These are phyloP conservation scores for Didymella pomorum DNA, from an alignment of 2,329 filamentous ascomycete genomes.

Conservation along the genomic window DNA sequence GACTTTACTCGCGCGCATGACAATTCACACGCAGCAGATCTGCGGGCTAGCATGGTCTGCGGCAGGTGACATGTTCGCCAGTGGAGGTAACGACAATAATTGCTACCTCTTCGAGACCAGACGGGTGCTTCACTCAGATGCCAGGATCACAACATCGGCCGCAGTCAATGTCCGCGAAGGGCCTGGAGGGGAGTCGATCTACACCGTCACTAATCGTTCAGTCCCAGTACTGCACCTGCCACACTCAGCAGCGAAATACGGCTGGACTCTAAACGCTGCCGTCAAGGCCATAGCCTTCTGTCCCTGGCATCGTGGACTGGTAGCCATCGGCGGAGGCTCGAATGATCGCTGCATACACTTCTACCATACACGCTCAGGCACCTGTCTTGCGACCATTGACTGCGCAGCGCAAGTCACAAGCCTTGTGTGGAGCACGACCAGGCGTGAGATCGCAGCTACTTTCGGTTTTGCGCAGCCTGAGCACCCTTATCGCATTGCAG, in stretches of 20 bases:
- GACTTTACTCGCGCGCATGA: conserved; percentile 78
- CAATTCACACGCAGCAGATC: conserved; percentile 85
- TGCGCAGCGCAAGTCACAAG: conserved; percentile 94
- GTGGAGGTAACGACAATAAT: conserved; percentile 90
- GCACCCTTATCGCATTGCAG: conserved; percentile 85
- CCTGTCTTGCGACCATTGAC: conserved; percentile 86
- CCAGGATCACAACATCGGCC: conserved; percentile 19
- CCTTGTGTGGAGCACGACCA: conserved; percentile 85
- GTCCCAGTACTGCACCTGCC: conserved; percentile 56
- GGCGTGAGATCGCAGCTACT: conserved; percentile 88
- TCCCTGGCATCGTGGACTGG: conserved; percentile 85
- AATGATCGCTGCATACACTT: conserved; percentile 97
- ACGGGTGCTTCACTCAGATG: conserved; percentile 58
- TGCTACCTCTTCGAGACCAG: conserved; percentile 81
- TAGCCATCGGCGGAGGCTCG: conserved; percentile 91
- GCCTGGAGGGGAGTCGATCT: conserved; percentile 43
- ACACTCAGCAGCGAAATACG: conserved; percentile 69
- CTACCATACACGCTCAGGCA: conserved; percentile 84
- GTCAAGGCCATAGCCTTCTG: conserved; percentile 98
- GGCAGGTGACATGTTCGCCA: conserved; percentile 79
- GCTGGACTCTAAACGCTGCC: conserved; percentile 82
- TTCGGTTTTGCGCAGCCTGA: conserved; percentile 94
- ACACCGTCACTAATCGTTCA: conserved; percentile 45
- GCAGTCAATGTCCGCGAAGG: conserved; percentile 38
- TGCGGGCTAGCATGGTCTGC: conserved; percentile 91